phyloP scores from a whole-genome alignment of 2,329 filamentous ascomycete genomes.

The Neofusicoccum cordaticola region DNA sequence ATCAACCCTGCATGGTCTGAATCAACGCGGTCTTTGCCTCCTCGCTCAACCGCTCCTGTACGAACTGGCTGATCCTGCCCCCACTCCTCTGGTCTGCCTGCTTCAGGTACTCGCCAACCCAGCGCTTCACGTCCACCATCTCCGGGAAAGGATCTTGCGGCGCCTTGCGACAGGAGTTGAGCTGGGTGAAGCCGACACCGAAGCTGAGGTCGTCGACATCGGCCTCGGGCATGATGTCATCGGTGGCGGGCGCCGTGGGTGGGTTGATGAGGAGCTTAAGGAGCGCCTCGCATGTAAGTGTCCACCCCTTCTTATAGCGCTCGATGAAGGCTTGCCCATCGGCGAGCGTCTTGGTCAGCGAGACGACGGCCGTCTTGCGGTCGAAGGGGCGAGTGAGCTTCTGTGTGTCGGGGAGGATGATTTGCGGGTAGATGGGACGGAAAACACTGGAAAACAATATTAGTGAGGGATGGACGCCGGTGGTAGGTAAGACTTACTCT shows the following conservation, averaged over 20 bases:
- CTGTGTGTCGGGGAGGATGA: conserved; percentile 85
- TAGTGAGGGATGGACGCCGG: conserved; percentile 19
- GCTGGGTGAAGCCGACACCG: conserved; percentile 86
- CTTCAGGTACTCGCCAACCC: conserved; percentile 80
- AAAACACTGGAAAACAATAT: conserved; percentile 59
- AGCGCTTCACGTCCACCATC: conserved; percentile 71
- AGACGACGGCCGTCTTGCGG: conserved; percentile 89
- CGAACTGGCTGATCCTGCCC: conserved; percentile 69
- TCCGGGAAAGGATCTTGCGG: conserved; percentile 81
- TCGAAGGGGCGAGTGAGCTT: conserved; percentile 84
- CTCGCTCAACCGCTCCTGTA: conserved; percentile 63
- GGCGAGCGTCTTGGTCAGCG: conserved; percentile 86
- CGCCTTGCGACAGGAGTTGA: conserved; percentile 82
- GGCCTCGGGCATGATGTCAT: conserved; percentile 77
- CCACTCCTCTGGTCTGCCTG: conserved; percentile 71
- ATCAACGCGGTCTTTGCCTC: conserved; percentile 26
- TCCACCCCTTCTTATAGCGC: conserved; percentile 69
- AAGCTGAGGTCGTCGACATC: conserved; percentile 95
- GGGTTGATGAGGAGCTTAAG: conserved; percentile 87
- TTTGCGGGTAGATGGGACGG: conserved; percentile 76
- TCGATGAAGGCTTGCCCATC: conserved; percentile 81
- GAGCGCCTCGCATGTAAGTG: conserved; percentile 82
- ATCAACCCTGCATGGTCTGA: conserved; percentile 9
- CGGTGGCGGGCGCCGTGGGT: conserved; percentile 64
- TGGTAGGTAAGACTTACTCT: conserved; percentile 43